Evolutionary conservation across 2,329 filamentous ascomycete genomes (phyloP), one percentile per base, ranked within the genome.

Genomic region (Tolypocladium cylindrosporum): DNA sequence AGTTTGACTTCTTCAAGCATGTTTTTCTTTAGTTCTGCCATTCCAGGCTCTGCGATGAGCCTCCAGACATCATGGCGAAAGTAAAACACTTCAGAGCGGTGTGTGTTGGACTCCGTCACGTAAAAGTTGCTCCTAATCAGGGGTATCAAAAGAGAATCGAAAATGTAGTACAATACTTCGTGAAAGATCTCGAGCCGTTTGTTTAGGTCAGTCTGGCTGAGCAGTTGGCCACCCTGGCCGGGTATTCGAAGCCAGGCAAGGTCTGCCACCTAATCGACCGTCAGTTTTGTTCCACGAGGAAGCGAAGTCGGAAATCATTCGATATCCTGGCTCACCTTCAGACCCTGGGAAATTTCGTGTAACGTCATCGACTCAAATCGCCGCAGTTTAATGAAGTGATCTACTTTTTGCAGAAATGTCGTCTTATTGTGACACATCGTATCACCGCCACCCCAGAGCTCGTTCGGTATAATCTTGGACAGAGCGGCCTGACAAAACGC

Each of bases 31-130:
- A 97, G 74, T 1, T 75, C 74, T 1, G 78, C 71, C 68, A 97
- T 76, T 0, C 87, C 84, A 8, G 91, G 89, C 64, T 92, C 86
- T 1, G 87, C 84, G 40, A 97, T 72, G 45, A 80, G 80, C 55
- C 83, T 84, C 94, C 94, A 99, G 11, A 94, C 79, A 71, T 99
- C 94, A 63, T 99, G 94, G 4, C 93, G 88, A 69, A 97, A 97
- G 73, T 91, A 99, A 71, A 96, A 96, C 1, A 97, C 75, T 36
- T 85, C 84, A 65, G 94, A 91, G 19, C 88, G 86, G 67, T 96
- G 85, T 1, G 79, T 78, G 61, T 85, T 91, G 0, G 91, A 94
- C 70, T 99, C 94, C 0, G 94, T 99, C 42, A 97, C 89, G 68
- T 97, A 93, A 67, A 99, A 99, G 66, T 94, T 92, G 61, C 84